Evolutionary conservation across 352 stramenopile genomes (phyloP), one percentile per base, ranked within the genome.

Genomic region (Peronospora belbahrii): DNA sequence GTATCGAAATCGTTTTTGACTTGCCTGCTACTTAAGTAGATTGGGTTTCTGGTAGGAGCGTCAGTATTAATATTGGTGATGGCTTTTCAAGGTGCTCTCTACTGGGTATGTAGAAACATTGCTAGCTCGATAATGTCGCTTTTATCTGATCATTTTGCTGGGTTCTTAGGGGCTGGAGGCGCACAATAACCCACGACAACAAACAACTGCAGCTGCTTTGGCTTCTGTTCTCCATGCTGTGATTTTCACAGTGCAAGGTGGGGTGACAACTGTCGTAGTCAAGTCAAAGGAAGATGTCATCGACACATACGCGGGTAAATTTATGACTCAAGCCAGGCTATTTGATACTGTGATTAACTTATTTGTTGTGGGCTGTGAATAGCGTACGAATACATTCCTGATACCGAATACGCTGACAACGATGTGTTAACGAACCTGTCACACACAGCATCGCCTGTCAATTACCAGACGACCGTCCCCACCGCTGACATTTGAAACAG

Each of bases 311-410:
- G 79, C 79, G 34, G 79, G 79, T 90, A n/a, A 24, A 20, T n/a
- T n/a, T n/a, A 13, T 44, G n/a, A 6, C 19, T 44, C 1, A 8
- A 35, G 4, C 24, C 8, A 40, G 38, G 9, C 23, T 19, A 45
- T 14, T n/a, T 35, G 18, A 25, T 45, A 10, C 15, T 35, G 13
- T 14, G 22, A 18, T 31, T 33, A 19, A n/a, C 30, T 31, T 17
- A 31, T 45, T 24, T 48, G 8, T 11, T 27, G 0, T 22, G 14
- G 30, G 25, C 0, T 31, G 9, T 34, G 30, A 36, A 32, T 31
- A 88, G 80, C 76, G 22, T 91, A 91, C 46, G 74, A 91, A 55
- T 91, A 86, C 48, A 91, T 91, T 47, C 80, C 80, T 0, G 80
- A 88, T 48, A 61, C 54, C 0, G 57, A 54, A 0, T 87, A 78